phyloP scores from a whole-genome alignment of 371 early-diverging fungal species.

The Actinomortierella wolfii region DNA sequence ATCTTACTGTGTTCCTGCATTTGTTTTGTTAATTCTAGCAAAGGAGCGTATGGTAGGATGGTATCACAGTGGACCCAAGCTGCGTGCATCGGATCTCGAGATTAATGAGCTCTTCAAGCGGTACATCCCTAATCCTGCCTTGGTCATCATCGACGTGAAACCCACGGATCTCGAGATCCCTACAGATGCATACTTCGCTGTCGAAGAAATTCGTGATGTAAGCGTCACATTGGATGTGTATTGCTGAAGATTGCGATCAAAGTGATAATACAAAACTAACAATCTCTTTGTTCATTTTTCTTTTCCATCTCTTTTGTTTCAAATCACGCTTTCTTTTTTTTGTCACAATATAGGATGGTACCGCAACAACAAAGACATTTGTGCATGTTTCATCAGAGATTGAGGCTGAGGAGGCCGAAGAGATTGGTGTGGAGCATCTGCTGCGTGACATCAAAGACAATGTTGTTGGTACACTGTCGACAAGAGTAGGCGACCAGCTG shows the following conservation, averaged over 20 bases:
- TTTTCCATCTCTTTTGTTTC: too few species aligned
- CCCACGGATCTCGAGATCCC: conserved; percentile 93
- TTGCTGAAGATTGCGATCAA: background rate
- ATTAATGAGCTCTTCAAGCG: conserved; percentile 98
- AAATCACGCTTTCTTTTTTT: too few species aligned
- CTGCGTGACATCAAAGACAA: conserved; percentile 98
- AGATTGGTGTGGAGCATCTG: conserved; percentile 99
- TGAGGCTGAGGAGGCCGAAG: conserved; percentile 99
- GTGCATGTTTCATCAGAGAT: conserved; percentile 95
- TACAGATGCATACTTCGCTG: conserved; percentile 95
- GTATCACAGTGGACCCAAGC: conserved; percentile 99
- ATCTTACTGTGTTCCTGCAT: background rate
- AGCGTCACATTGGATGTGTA: too few species aligned
- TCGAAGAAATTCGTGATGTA: conserved; percentile 92
- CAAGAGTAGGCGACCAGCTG: conserved; percentile 86
- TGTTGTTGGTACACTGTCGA: conserved; percentile 92
- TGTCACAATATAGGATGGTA: conserved; percentile 78
- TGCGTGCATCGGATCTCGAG: conserved; percentile 96
- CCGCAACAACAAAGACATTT: conserved; percentile 93
- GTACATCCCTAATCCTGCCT: conserved; percentile 93
- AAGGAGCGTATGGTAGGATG: conserved; percentile 99
- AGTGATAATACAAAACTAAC: background rate
- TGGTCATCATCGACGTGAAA: conserved; percentile 95
- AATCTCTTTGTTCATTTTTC: too few species aligned
- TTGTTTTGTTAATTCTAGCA: conserved; percentile 55